Base-by-base conservation (phyloP, 116 monocot species). In the Trichopus zeylanicus region DNA sequence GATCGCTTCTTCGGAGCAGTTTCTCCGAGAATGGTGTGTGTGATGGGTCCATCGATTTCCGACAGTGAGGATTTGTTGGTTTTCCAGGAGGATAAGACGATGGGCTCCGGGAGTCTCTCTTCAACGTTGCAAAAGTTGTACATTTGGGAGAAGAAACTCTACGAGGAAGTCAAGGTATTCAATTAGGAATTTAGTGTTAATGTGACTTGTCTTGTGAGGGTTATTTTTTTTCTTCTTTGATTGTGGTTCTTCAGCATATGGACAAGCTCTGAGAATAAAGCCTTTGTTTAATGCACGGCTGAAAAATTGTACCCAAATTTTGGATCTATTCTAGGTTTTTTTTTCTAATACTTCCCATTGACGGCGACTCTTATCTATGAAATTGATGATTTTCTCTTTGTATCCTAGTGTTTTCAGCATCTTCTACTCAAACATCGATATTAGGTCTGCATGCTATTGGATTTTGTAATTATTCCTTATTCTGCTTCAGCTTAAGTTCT, bases 131-230 rank as follows among this genome's bases (percentile, higher is more conserved):
- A 82, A 51, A 85, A 99, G 67, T 47, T 99, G 24, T 81, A 76
- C 63, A 78, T 88, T 63, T 99, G 98, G 98, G 98, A 99, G 75
- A 78, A 55, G 59, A 99, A 99, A 59, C 92, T 92, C 13, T 75
- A 75, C 31, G 88, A 88, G 55, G 98, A 99, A 92, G 83, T 99
- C 47, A 75, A 42, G 85, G 98, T 99, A 75, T 42, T 42, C n/a
- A 13, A 13, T 18, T 23, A 49, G 49, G 21, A n/a, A n/a, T n/a
- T n/a, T n/a, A n/a, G n/a, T n/a, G n/a, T n/a, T n/a, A n/a, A n/a
- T n/a, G n/a, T n/a, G n/a, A n/a, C n/a, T n/a, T n/a, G 18, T 42
- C n/a, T 42, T 42, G n/a, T 16, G 13, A 42, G 13, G 1, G 37
- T 16, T 42, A 42, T 42, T 16, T 42, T 13, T 42, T 42, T 13